Percentiles rank a stretch among this genome's conserved stretches.
These are phyloP conservation scores for Dissoconium aciculare DNA, from an alignment of 2,329 filamentous ascomycete genomes.

Conservation along the genomic window DNA sequence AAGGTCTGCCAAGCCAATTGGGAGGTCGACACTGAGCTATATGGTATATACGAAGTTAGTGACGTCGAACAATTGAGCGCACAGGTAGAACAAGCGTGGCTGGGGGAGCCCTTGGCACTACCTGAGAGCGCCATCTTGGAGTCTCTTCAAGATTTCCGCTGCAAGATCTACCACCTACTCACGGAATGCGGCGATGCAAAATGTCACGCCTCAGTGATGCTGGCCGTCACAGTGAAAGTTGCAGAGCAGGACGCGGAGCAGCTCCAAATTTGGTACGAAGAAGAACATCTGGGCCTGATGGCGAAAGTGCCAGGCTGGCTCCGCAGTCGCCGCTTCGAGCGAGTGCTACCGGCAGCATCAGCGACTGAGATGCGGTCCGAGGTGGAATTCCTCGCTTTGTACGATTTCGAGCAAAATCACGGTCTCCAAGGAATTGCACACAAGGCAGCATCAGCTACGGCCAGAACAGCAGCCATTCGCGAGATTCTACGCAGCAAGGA, in stretches of 20 bases:
- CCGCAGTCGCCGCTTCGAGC: slow-evolving; percentile 55
- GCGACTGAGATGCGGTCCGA: too few relatives aligned
- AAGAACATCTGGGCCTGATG: slow-evolving; percentile 60
- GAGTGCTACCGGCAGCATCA: slow-evolving; percentile 36
- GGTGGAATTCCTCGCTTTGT: slow-evolving; percentile 48
- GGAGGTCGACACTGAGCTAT: too few relatives aligned
- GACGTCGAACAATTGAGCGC: too few relatives aligned
- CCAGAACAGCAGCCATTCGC: too few relatives aligned
- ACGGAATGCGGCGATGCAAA: slow-evolving; percentile 26
- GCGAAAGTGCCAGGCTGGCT: slow-evolving; percentile 65
- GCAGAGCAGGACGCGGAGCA: slow-evolving; percentile 45
- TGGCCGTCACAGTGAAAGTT: slow-evolving; percentile 14
- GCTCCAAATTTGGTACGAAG: slow-evolving; percentile 53
- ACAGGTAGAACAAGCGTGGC: too few relatives aligned
- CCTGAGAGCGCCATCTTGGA: too few relatives aligned
- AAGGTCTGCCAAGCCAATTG: too few relatives aligned
- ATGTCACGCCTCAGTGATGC: slow-evolving; percentile 15
- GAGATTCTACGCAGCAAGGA: too few relatives aligned
- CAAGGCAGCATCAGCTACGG: too few relatives aligned
- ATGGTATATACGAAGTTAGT: too few relatives aligned
- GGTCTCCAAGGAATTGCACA: slow-evolving; percentile 51
- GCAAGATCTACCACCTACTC: slow-evolving; percentile 56
- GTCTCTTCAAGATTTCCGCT: too few relatives aligned
- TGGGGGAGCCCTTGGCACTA: too few relatives aligned
- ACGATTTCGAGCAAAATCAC: slow-evolving; percentile 56